These are phyloP conservation scores for Draba incana DNA, from an alignment of 345 rosid species.

Conservation along the genomic window DNA sequence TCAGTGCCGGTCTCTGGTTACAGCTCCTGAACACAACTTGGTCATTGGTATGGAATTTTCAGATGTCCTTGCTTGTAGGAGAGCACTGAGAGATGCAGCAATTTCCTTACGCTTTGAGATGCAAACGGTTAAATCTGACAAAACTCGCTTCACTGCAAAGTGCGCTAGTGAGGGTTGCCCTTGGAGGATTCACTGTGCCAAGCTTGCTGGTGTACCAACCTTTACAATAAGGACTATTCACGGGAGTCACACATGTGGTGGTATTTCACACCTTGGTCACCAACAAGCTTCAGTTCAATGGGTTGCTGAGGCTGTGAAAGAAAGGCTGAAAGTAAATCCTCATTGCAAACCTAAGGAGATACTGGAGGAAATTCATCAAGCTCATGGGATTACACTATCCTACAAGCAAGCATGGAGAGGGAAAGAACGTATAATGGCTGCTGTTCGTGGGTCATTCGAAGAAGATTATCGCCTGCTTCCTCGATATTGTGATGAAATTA, in stretches of 20 bases:
- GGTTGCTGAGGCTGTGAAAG: constrained; percentile 92
- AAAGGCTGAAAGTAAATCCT: constrained; percentile 81
- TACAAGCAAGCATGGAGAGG: constrained; percentile 99
- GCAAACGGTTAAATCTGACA: constrained; percentile 95
- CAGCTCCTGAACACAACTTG: constrained; percentile 57
- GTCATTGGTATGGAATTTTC: constrained; percentile 91
- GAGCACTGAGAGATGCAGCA: constrained; percentile 93
- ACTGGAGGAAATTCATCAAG: constrained; percentile 90
- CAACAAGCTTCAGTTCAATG: constrained; percentile 99
- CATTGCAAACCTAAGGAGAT: constrained; percentile 96
- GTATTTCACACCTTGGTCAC: constrained; percentile 93
- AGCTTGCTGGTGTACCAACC: constrained; percentile 92
- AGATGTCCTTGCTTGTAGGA: constrained; percentile 89
- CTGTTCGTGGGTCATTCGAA: constrained; percentile 92
- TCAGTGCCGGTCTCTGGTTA: constrained; percentile 61
- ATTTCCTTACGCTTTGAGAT: constrained; percentile 96
- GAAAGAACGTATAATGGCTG: constrained; percentile 94
- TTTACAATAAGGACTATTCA: constrained; percentile 92
- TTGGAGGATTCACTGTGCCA: constrained; percentile 98
- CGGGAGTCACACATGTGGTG: constrained; percentile 82
- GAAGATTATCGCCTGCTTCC: constrained; percentile 96
- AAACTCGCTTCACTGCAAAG: constrained; percentile 93
- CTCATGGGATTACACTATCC: constrained; percentile 88
- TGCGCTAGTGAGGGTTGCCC: constrained; percentile 89
- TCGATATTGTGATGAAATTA: constrained; percentile 83